Conservation (phyloP, 169 alveolate species). For the Eimeria zaria region DNA sequence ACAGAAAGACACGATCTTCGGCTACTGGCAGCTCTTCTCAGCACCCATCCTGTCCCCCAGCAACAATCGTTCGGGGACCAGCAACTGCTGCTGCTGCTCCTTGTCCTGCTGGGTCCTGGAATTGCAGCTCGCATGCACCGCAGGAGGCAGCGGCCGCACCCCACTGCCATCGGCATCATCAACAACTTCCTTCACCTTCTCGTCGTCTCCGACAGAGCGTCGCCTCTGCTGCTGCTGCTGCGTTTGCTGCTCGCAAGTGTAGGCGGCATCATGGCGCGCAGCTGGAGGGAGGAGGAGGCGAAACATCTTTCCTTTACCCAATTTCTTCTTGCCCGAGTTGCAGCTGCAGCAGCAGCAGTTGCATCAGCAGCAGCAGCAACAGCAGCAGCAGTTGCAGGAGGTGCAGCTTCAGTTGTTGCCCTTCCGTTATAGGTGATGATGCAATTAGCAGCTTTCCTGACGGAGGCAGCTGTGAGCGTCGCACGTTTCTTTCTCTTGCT, state of each 20-base stretch:
- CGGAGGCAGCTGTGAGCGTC: neutral
- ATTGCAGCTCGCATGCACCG: neutral
- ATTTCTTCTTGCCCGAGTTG: neutral
- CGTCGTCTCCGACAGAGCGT: no score
- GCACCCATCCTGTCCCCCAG: neutral
- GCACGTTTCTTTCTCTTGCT: neutral
- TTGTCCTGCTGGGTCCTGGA: neutral
- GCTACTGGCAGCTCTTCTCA: neutral
- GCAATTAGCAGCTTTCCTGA: neutral
- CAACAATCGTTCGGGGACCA: neutral
- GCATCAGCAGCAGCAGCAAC: no score
- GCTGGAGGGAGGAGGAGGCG: neutral
- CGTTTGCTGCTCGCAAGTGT: neutral
- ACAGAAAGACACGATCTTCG: neutral
- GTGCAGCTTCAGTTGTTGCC: constrained; percentile 20
- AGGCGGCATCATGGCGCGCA: neutral
- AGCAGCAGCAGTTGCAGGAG: neutral
- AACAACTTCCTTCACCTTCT: neutral
- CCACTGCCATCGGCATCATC: no score
- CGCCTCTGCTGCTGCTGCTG: no score
- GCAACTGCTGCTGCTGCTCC: neutral
- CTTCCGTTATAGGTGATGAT: neutral
- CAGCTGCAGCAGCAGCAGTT: constrained; percentile 19
- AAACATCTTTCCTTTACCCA: neutral
- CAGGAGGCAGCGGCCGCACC: neutral